Conservation (phyloP, 108 stramenopile genomes). For the Cyclotella sp. region DNA sequence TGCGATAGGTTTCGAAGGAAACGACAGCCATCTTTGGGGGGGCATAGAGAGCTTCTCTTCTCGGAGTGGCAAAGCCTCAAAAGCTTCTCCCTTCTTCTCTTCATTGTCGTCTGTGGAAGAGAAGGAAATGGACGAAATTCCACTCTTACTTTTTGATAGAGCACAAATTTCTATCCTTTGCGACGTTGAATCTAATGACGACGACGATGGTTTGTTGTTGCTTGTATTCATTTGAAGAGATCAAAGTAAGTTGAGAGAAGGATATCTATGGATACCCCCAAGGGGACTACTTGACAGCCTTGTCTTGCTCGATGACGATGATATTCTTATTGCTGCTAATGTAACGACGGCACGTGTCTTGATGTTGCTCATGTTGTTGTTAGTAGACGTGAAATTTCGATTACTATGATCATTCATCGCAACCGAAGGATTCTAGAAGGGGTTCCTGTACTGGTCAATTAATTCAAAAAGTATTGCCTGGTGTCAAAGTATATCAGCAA, state of each 20-base stretch:
- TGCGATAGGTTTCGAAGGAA: not conserved
- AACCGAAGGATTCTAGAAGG: not conserved
- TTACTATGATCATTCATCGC: not conserved
- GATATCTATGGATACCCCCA: not conserved
- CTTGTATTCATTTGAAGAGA: not conserved
- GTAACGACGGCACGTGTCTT: not conserved
- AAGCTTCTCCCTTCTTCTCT: not conserved
- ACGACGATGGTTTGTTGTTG: not conserved
- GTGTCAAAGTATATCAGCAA: no score
- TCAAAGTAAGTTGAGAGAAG: not conserved
- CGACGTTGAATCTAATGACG: not conserved
- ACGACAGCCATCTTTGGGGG: no score
- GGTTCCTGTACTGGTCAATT: no score
- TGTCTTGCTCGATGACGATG: no score
- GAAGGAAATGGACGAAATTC: slow-evolving; percentile 25
- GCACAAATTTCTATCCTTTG: slow-evolving; percentile 22
- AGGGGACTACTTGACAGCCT: not conserved
- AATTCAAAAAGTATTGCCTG: no score
- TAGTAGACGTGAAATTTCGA: not conserved
- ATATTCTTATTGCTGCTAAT: not conserved
- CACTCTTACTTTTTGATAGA: slow-evolving; percentile 15
- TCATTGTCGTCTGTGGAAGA: slow-evolving; percentile 18
- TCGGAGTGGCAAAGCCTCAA: not conserved
- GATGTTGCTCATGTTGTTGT: not conserved
- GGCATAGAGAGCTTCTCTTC: no score